Evolutionary conservation across 306 rosid genomes (phyloP), one percentile per base, ranked within the genome.

Genomic region (Lathyrus aphaca): DNA sequence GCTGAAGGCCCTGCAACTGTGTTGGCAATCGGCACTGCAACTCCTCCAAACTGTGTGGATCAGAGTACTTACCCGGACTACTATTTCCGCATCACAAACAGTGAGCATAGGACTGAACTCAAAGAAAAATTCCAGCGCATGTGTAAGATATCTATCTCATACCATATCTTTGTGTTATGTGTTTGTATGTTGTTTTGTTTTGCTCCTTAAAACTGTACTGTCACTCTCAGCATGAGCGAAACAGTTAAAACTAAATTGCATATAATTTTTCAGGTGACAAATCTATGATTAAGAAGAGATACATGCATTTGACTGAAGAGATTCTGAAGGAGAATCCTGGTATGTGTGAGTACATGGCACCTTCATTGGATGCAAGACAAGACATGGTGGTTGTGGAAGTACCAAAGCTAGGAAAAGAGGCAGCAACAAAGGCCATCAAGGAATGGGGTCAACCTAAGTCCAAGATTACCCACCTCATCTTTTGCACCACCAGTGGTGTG

Each of bases 1-100:
- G 92, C 92, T 0, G 85, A 87, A 40, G 92, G 92, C 6, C 82
- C 92, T 1, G 92, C 89, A 58, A 82, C 87, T 0, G 74, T 85
- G n/a, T 16, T 87, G 79, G 92, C 89, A 8, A 87, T 87, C 5
- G 88, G 90, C 29, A 87, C 85, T 0, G 80, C 93, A 0, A 83
- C 80, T 37, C 93, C 90, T 2, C 67, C 83, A 2, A 87, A 85
- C 50, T 85, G 87, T 9, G 76, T 87, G 1, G 80, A 80, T 0
- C 92, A 87, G 25, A 79, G 82, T 63, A 30, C 80, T 0, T 87
- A 85, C 25, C 86, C 89, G 3, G 92, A 85, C 67, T 87, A 62
- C 48, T 87, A 84, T 66, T 87, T 87, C 46, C 83, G 86, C 0
- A 74, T 87, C 80, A 87, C 89, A 8, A 81, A 85, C 39, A 87